Conservation (phyloP, 495 filamentous ascomycete species). For the Penicillium bialowiezense region DNA sequence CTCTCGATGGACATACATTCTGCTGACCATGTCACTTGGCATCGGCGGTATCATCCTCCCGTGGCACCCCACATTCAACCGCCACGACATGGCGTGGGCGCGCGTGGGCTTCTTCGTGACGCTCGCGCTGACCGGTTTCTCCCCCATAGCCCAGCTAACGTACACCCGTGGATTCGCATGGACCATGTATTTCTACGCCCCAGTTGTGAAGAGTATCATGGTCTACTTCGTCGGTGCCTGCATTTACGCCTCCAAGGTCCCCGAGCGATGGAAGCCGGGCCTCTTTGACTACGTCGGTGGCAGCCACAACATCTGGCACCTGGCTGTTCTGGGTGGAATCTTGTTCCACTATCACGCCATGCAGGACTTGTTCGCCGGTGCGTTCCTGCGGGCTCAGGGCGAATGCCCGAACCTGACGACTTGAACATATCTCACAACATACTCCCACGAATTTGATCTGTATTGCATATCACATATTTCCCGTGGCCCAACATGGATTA, state of each 20-base stretch:
- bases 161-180: conserved; percentile 70
- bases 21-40: conserved; percentile 75
- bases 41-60: conserved; percentile 87
- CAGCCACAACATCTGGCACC: conserved; percentile 96
- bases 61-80: conserved; percentile 97
- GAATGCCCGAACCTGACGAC: conserved; percentile 47
- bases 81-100: conserved; percentile 83
- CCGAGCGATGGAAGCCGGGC: conserved; percentile 89
- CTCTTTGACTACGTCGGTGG: conserved; percentile 92
- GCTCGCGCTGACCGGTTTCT: conserved; percentile 84
- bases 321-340: conserved; percentile 94
- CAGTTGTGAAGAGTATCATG: conserved; percentile 75
- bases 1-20: conserved; percentile 84
- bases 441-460: not conserved
- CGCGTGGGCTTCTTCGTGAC: conserved; percentile 90
- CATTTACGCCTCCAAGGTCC: conserved; percentile 91
- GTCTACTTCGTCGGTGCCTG: conserved; percentile 84
- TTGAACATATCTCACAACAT: conserved; percentile 10
- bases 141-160: conserved; percentile 81
- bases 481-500: conserved; percentile 1
- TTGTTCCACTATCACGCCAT: conserved; percentile 94
- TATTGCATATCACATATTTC: not conserved
- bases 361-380: conserved; percentile 86
- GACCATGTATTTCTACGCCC: conserved; percentile 84
- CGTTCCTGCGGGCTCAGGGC: conserved; percentile 68